Base-by-base conservation (phyloP, 352 stramenopile genomes). In the Phytophthora colocasiae region DNA sequence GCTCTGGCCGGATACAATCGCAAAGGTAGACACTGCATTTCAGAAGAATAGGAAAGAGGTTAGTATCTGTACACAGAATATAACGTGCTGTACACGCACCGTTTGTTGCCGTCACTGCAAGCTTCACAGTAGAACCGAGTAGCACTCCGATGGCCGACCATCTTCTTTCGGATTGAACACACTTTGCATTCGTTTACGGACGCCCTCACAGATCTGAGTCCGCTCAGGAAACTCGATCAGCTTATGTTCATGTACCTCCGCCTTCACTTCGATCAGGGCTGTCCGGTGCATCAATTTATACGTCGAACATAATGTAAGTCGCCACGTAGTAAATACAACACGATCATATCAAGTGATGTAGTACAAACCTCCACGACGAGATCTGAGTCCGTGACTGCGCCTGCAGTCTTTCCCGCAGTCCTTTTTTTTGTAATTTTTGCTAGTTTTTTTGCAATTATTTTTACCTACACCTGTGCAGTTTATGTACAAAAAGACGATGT, bases 1-100 rank as follows among this genome's bases (percentile, higher is more conserved):
- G 31, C 1, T 36, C 12, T 4, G n/a, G 40, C 3, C 40, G 40
- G 27, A 47, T n/a, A 8, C 40, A n/a, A 22, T 52, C 53, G 10
- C 39, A 61, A 1, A 61, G 41, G 53, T 61, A 57, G 10, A 47
- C 29, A 27, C 59, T 31, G 17, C 19, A 38, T 55, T 2, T 17
- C n/a, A 6, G 17, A n/a, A 32, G 8, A 47, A 14, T 15, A 15
- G 8, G 14, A 40, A 2, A 31, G 6, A 6, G 27, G 27, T n/a
- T n/a, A n/a, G n/a, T n/a, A n/a, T n/a, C n/a, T n/a, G n/a, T n/a
- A n/a, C n/a, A n/a, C n/a, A n/a, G n/a, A n/a, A n/a, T n/a, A n/a
- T 31, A 6, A 31, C 27, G 6, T 6, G 27, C 6, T 31, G 27
- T 31, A 40, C 6, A 58, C 22, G 5, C 10, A 48, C 34, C 50